Percentiles rank a stretch among this genome's conserved stretches.
Evolutionary conservation across 208 protist species (phyloP).

Genomic region (Borovskyia barvae): DNA sequence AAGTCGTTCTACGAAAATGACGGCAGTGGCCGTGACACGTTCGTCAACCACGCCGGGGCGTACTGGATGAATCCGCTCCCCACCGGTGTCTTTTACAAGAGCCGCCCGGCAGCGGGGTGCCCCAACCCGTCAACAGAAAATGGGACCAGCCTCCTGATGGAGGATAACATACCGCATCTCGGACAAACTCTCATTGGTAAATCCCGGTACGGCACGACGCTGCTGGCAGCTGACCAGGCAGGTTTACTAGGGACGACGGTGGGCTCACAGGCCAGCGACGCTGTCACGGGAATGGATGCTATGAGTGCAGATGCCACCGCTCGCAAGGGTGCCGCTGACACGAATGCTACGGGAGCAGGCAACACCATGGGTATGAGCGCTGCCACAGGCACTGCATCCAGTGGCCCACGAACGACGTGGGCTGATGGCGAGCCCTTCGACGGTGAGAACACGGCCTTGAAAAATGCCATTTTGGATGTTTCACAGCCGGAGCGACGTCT

Average conservation of each 20-base stretch:
- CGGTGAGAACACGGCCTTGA: conserved; percentile 41
- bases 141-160: conserved; percentile 7
- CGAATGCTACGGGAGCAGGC: neutral
- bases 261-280: neutral
- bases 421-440: conserved; percentile 35
- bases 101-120: neutral
- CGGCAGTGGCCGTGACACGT: conserved; percentile 71
- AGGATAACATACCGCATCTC: conserved; percentile 15
- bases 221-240: conserved; percentile 19
- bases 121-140: neutral
- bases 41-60: conserved; percentile 74
- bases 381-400: neutral
- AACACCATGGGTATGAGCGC: neutral
- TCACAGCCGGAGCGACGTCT: conserved; percentile 59
- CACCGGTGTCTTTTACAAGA: conserved; percentile 48
- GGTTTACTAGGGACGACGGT: neutral
- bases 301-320: neutral
- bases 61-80: conserved; percentile 85
- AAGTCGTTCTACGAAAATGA: conserved; percentile 51
- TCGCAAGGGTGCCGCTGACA: neutral
- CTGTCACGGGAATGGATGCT: neutral
- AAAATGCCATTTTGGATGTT: conserved; percentile 43
- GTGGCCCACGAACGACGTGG: neutral
- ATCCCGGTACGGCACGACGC: conserved; percentile 71
- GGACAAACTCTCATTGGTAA: conserved; percentile 53